Conservation (phyloP, 1,139 yeast genomes). For the Keqinozyma sinolaborantium region DNA sequence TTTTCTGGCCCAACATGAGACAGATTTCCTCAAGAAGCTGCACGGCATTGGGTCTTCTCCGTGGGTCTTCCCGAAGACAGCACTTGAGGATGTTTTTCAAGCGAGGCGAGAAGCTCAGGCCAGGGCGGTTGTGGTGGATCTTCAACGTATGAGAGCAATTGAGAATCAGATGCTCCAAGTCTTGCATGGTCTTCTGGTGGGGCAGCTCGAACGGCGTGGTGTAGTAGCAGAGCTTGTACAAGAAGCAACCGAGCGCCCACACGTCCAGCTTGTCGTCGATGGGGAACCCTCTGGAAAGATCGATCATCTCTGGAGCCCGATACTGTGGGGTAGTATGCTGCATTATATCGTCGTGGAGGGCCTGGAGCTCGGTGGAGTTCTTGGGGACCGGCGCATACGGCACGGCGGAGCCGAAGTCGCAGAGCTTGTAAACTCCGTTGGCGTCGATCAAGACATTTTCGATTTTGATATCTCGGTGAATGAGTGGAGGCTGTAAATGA, state of each 20-base stretch:
- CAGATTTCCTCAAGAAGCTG: constrained; percentile 72
- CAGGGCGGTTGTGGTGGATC: constrained; percentile 35
- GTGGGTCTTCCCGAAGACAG: constrained; percentile 66
- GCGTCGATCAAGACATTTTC: constrained; percentile 86
- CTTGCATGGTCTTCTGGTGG: constrained; percentile 30
- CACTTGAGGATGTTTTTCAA: constrained; percentile 58
- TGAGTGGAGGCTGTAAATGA: constrained; percentile 70
- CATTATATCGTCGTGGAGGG: constrained; percentile 77
- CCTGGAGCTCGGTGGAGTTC: constrained; percentile 60
- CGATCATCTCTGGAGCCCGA: constrained; percentile 95
- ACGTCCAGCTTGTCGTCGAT: constrained; percentile 93
- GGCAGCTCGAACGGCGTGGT: constrained; percentile 92
- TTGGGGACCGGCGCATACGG: constrained; percentile 64
- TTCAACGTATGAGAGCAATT: constrained; percentile 30
- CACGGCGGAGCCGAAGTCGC: constrained; percentile 89
- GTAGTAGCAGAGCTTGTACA: constrained; percentile 88
- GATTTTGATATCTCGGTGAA: constrained; percentile 88
- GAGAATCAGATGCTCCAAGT: constrained; percentile 38
- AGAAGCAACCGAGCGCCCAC: constrained; percentile 93
- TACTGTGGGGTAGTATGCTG: constrained; percentile 97
- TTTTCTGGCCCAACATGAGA: constrained; percentile 50
- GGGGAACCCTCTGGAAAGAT: constrained; percentile 76
- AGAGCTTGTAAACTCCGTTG: constrained; percentile 70
- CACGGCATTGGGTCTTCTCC: constrained; percentile 66
- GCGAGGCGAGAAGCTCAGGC: constrained; percentile 36